phyloP scores from a whole-genome alignment of 2,329 filamentous ascomycete genomes.

The Colletotrichum australisinense region DNA sequence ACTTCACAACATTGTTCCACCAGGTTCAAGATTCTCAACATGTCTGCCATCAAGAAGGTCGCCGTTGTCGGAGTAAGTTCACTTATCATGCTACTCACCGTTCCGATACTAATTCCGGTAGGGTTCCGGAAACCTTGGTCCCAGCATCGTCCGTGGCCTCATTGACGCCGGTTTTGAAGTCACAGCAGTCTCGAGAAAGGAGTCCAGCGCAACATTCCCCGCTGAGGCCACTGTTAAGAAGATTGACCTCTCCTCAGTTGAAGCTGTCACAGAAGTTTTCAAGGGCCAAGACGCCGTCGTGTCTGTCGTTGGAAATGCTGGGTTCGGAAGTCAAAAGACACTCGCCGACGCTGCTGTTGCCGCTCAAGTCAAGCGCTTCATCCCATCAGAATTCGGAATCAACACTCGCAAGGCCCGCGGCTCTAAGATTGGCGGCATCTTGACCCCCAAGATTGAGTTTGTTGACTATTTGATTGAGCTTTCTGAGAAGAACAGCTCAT shows the following conservation, averaged over 20 bases:
- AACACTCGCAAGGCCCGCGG: slow-evolving; percentile 43
- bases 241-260: slow-evolving; percentile 56
- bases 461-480: slow-evolving; percentile 36
- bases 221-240: slow-evolving; percentile 54
- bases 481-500: slow-evolving; percentile 39
- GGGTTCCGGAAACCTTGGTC: slow-evolving; percentile 48
- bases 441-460: slow-evolving; percentile 42
- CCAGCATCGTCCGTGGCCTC: slow-evolving; percentile 44
- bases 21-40: slow-evolving; percentile 27
- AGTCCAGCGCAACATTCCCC: slow-evolving; percentile 51
- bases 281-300: slow-evolving; percentile 67
- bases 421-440: slow-evolving; percentile 41
- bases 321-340: slow-evolving; percentile 56
- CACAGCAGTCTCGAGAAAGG: slow-evolving; percentile 60
- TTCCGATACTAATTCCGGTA: slow-evolving; percentile 29
- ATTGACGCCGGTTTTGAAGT: slow-evolving; percentile 56
- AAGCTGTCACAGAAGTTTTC: slow-evolving; percentile 59
- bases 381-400: slow-evolving; percentile 65
- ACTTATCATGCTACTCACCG: not conserved
- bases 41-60: slow-evolving; percentile 46
- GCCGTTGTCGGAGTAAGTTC: slow-evolving; percentile 49
- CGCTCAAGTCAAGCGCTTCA: slow-evolving; percentile 67
- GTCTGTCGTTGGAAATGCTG: slow-evolving; percentile 57
- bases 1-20: no score
- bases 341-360: slow-evolving; percentile 66